Percentiles rank a stretch among this genome's conserved stretches.
phyloP scores from a whole-genome alignment of 2,329 filamentous ascomycete genomes.

The Cladosporium velox region DNA sequence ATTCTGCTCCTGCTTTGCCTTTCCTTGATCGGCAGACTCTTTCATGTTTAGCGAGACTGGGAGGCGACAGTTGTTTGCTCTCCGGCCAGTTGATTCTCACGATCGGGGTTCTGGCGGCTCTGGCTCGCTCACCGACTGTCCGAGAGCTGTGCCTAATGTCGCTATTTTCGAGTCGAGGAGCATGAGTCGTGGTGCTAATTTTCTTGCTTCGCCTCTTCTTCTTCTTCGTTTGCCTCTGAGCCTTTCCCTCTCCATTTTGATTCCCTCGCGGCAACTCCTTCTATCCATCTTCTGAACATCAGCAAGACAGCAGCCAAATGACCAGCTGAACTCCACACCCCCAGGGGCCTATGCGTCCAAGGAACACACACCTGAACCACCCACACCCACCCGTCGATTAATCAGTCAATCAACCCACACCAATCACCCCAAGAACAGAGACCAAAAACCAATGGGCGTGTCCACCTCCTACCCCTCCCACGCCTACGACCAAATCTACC shows the following conservation, averaged over 20 bases:
- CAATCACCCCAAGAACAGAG: too few relatives aligned
- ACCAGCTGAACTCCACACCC: background rate
- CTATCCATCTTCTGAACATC: background rate
- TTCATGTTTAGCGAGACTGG: too few relatives aligned
- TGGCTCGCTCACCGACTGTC: background rate
- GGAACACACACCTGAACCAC: too few relatives aligned
- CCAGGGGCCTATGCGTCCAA: background rate
- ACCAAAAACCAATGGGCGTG: conserved; percentile 31
- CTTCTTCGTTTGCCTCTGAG: too few relatives aligned
- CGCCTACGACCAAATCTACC: conserved; percentile 27
- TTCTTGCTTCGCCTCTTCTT: background rate
- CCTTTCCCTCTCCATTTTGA: too few relatives aligned
- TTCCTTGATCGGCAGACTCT: too few relatives aligned
- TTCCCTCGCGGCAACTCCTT: background rate
- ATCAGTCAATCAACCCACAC: too few relatives aligned
- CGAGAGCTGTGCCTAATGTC: background rate
- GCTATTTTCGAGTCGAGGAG: background rate
- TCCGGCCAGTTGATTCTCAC: background rate
- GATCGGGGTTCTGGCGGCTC: too few relatives aligned
- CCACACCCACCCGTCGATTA: too few relatives aligned
- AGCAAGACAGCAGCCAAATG: background rate
- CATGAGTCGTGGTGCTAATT: background rate
- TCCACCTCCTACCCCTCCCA: conserved; percentile 26
- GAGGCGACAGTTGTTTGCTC: background rate
- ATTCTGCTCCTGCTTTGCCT: too few relatives aligned